Evolutionary conservation across 805 yeast genomes (phyloP), one percentile per base, ranked within the genome.

Genomic region (Candida loeiensis): DNA sequence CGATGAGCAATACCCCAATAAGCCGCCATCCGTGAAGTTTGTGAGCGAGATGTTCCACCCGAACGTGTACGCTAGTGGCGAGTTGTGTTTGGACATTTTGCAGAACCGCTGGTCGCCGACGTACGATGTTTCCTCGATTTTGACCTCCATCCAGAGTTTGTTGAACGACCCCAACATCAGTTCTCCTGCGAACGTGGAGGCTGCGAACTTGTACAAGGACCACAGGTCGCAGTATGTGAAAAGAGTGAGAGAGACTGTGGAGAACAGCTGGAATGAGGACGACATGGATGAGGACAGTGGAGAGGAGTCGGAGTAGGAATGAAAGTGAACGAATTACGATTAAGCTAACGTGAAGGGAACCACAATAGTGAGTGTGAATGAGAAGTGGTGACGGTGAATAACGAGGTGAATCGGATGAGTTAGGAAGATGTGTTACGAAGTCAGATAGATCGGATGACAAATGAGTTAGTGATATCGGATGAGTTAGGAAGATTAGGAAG

Each of bases 41-140:
- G 70, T 90, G 28, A 82, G 91, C 45, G 91, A 86, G 54, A 93
- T 93, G 96, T 93, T 93, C 62, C 99, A 93, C 59, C 99, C 99
- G 2, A 93, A 93, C 58, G 98, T 93, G 3, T 93, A 93, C 56
- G 95, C 95, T 7, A 77, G 82, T 34, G 99, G 99, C 18, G 98
- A 93, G 56, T 77, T 93, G 47, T 93, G 99, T 67, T 74, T 93
- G 47, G 99, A 93, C 66, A 93, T 93, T 50, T 70, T 93, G 50
- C 99, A 93, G 60, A 93, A 91, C 67, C 75, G 98, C 59, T 93
- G 99, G 99, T 85, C 95, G 18, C 99, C 99, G 9, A 93, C 99
- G 1, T 93, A 91, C 58, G 99, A 93, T 57, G 99, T 93, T 27
- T 89, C 96, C 8, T 88, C 96, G 9, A 91, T 93, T 41, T 72